Percentiles rank a stretch among this genome's conserved stretches.
Evolutionary conservation across 495 filamentous ascomycete genomes (phyloP).

Genomic region (Entonaema liquescens): DNA sequence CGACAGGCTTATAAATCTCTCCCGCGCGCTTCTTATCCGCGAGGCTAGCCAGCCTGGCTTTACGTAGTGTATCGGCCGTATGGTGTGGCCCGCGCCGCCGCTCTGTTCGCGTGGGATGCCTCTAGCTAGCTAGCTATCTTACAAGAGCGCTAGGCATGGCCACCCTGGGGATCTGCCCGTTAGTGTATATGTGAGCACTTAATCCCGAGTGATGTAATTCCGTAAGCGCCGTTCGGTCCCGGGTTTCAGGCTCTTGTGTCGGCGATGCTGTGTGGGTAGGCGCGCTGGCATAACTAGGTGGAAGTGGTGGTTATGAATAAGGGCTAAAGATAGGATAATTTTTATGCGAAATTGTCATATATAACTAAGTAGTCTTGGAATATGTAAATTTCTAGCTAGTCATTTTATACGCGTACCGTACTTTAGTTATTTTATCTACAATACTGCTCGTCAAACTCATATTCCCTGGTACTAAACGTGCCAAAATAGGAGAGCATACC

Average conservation of each 20-base stretch:
- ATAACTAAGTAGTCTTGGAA: too few species aligned
- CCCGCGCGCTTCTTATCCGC: neutral
- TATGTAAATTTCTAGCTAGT: neutral
- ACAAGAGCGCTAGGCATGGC: neutral
- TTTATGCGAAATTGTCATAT: too few species aligned
- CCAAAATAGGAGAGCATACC: too few species aligned
- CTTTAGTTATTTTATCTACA: neutral
- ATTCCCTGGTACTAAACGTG: too few species aligned
- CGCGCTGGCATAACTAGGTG: neutral
- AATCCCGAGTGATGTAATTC: neutral
- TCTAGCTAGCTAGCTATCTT: neutral
- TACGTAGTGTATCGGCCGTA: neutral
- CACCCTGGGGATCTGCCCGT: neutral
- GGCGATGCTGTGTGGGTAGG: neutral
- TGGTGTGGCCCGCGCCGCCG: constrained; percentile 3
- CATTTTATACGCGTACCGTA: neutral
- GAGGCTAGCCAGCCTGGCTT: neutral
- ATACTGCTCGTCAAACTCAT: too few species aligned
- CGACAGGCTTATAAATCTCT: neutral
- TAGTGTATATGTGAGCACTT: neutral
- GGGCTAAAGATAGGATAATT: neutral
- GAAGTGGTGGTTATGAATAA: neutral
- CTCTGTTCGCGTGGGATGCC: neutral
- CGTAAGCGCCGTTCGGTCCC: neutral
- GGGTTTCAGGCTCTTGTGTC: neutral